phyloP scores from a whole-genome alignment of 768 basidiomycete genomes.

The Daedaleopsis sinensis region DNA sequence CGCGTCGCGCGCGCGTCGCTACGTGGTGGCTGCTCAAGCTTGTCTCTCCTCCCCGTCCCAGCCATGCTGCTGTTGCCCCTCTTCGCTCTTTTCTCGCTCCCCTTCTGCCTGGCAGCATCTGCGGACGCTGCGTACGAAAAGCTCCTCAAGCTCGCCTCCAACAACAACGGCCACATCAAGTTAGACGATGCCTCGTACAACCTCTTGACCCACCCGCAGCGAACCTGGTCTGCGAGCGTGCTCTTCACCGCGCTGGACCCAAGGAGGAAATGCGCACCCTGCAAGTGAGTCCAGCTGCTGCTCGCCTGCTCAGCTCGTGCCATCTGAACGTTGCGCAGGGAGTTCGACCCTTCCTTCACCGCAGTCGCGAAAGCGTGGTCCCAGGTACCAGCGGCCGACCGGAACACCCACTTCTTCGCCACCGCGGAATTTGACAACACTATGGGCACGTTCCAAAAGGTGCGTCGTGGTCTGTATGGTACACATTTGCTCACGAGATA shows the following conservation, averaged over 20 bases:
- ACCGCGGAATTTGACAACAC: constrained; percentile 86
- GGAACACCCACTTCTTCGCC: constrained; percentile 90
- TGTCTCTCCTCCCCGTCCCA: constrained; percentile 1
- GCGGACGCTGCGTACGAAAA: constrained; percentile 46
- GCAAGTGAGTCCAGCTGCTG: constrained; percentile 62
- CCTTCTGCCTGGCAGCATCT: constrained; percentile 35
- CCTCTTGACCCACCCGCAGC: constrained; percentile 69
- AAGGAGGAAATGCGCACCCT: constrained; percentile 86
- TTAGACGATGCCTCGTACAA: constrained; percentile 80
- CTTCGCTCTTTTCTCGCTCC: constrained; percentile 37
- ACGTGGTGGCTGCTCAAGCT: not conserved
- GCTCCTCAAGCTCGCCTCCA: constrained; percentile 68
- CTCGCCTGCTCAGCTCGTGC: not conserved
- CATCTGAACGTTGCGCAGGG: constrained; percentile 45
- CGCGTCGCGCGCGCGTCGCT: constrained; percentile 20
- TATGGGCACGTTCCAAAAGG: constrained; percentile 78
- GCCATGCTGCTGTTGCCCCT: constrained; percentile 33
- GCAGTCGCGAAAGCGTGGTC: constrained; percentile 86
- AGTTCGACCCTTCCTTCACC: constrained; percentile 85
- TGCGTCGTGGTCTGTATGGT: constrained; percentile 41
- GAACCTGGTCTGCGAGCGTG: constrained; percentile 87
- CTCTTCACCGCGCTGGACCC: constrained; percentile 87
- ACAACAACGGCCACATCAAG: constrained; percentile 78
- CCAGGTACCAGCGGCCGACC: constrained; percentile 55
- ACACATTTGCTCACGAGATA: constrained; percentile 45